phyloP scores from a whole-genome alignment of 1,284 basidiomycete genomes.

The Cutaneotrichosporon spelunceum region DNA sequence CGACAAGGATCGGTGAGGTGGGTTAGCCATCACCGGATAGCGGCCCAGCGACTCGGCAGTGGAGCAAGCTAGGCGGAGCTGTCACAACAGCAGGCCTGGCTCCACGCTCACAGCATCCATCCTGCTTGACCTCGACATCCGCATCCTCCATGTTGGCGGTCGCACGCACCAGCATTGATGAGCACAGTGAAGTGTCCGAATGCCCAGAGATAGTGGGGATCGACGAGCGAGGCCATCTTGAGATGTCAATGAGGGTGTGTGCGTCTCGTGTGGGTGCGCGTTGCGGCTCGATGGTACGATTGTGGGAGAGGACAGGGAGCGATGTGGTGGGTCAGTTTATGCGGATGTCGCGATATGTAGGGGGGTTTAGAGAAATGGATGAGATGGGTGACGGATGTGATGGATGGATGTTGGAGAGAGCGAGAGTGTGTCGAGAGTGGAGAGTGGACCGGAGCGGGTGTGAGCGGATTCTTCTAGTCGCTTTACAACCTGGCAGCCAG shows the following conservation, averaged over 20 bases:
- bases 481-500: too few relatives aligned
- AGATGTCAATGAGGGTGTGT: background rate
- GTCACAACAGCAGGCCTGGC: background rate
- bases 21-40: too few relatives aligned
- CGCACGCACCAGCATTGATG: conserved; percentile 37
- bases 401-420: conserved; percentile 2
- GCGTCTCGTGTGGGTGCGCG: background rate
- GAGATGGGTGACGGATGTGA: background rate
- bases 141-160: background rate
- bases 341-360: background rate
- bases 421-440: background rate
- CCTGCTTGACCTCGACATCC: background rate
- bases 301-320: background rate
- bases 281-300: background rate
- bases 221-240: conserved; percentile 31
- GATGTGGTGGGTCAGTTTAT: background rate
- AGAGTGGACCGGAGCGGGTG: background rate
- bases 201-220: conserved; percentile 51
- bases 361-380: background rate
- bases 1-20: background rate
- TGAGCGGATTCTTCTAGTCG: too few relatives aligned
- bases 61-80: background rate
- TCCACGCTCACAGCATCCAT: background rate
- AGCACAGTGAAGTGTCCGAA: conserved; percentile 46
- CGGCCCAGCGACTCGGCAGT: background rate